A percentile compares a stretch with the other conserved stretches of the same genome.
phyloP scores from a whole-genome alignment of 2,329 filamentous ascomycete species.

The Knufia fluminis region DNA sequence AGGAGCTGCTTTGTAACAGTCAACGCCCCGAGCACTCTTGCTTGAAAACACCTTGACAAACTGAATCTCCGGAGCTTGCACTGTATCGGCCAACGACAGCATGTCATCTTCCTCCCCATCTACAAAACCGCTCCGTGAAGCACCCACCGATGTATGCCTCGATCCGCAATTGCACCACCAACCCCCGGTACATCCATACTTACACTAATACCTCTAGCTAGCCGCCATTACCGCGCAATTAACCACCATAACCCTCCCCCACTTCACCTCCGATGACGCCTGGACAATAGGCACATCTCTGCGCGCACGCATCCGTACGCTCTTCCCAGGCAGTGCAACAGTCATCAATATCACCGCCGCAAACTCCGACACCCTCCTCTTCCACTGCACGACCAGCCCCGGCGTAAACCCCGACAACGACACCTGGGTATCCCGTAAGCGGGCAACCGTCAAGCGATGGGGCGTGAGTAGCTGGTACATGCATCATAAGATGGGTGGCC shows the following conservation, averaged over 20 bases:
- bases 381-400: conserved; percentile 58
- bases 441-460: conserved; percentile 62
- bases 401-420: conserved; percentile 65
- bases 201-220: conserved; percentile 15
- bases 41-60: too few species aligned
- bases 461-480: conserved; percentile 63
- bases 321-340: conserved; percentile 28
- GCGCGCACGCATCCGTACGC: conserved; percentile 30
- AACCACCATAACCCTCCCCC: conserved; percentile 25
- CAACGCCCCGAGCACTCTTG: too few species aligned
- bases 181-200: neutral
- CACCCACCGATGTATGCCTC: conserved; percentile 18
- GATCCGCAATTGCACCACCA: neutral
- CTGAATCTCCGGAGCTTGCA: too few species aligned
- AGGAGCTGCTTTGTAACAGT: too few species aligned
- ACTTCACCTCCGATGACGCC: conserved; percentile 33
- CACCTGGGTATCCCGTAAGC: conserved; percentile 61
- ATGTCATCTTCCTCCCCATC: too few species aligned
- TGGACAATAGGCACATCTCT: conserved; percentile 32
- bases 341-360: conserved; percentile 33
- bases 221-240: conserved; percentile 16
- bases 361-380: conserved; percentile 49
- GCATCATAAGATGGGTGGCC: conserved; percentile 55
- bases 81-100: too few species aligned
- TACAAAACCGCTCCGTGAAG: too few species aligned